Conservation (phyloP, 2,329 filamentous ascomycete genomes). For the Graphilbum fragrans region DNA sequence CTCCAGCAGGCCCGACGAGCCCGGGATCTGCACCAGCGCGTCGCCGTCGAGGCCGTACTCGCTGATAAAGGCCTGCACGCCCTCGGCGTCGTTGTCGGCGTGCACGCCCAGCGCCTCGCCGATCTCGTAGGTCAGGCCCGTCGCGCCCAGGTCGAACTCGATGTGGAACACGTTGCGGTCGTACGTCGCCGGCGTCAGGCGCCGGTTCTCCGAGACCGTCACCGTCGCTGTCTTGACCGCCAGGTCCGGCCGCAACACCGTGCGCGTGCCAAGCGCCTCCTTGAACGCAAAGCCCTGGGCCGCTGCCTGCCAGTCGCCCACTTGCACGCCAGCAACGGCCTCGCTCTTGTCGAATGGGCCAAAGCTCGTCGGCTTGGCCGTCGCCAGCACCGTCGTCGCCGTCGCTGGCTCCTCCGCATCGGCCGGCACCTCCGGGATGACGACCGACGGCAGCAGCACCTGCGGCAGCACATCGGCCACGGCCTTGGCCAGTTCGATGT, state of each 20-base stretch:
- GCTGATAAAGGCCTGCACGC: conserved; percentile 76
- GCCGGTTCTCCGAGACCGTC: conserved; percentile 87
- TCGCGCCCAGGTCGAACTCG: conserved; percentile 88
- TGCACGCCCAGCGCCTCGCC: conserved; percentile 95
- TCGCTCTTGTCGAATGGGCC: conserved; percentile 66
- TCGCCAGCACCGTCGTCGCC: conserved; percentile 31
- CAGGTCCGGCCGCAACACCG: conserved; percentile 70
- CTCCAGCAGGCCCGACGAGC: conserved; percentile 62
- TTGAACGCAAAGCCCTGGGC: conserved; percentile 88
- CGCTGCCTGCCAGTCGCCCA: conserved; percentile 69
- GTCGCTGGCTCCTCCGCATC: conserved; percentile 55
- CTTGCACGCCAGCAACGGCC: conserved; percentile 47
- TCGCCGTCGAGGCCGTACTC: conserved; percentile 77
- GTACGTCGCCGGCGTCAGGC: conserved; percentile 77
- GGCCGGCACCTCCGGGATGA: conserved; percentile 63
- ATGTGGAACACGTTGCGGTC: conserved; percentile 99
- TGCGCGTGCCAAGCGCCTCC: conserved; percentile 73
- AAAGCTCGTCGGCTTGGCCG: conserved; percentile 73
- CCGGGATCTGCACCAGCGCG: conserved; percentile 82
- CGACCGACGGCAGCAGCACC: no score
- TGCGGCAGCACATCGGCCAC: conserved; percentile 59
- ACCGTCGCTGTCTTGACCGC: conserved; percentile 77
- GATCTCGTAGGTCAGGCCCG: conserved; percentile 90
- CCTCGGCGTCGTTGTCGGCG: conserved; percentile 73
- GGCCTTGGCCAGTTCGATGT: conserved; percentile 50